Percentiles rank a stretch among this genome's conserved stretches.
Conservation (phyloP, 2,329 filamentous ascomycete species). For the Ceratocystis colombiana region DNA sequence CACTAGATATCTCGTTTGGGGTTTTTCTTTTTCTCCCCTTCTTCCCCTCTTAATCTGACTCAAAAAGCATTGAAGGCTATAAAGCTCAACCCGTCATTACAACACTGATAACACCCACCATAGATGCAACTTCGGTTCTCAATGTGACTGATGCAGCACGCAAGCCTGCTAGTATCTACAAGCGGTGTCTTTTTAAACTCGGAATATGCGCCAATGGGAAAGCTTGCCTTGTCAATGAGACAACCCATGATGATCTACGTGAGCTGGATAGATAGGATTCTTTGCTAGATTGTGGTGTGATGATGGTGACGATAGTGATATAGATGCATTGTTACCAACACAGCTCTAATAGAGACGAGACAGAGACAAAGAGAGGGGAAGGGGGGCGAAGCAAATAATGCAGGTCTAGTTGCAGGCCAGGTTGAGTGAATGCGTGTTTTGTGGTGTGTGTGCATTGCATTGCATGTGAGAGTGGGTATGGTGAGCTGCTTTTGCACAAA, state of each 20-base stretch:
- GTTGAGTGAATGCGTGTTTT: background rate
- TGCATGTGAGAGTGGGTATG: background rate
- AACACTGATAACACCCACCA: background rate
- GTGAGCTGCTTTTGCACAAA: background rate
- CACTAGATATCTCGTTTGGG: background rate
- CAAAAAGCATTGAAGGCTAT: background rate
- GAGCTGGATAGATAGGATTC: background rate
- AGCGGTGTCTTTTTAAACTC: background rate
- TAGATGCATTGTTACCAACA: slow-evolving; percentile 1
- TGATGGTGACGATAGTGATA: slow-evolving; percentile 8
- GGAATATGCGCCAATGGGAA: background rate
- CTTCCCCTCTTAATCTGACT: background rate
- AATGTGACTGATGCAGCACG: background rate
- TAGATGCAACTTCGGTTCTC: background rate
- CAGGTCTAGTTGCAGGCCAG: too few relatives aligned
- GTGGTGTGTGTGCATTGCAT: background rate
- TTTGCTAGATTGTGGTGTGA: slow-evolving; percentile 7
- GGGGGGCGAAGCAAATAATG: background rate
- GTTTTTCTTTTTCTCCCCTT: background rate
- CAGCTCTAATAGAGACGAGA: too few relatives aligned
- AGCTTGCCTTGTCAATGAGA: background rate
- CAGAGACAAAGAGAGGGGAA: background rate
- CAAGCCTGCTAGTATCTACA: background rate
- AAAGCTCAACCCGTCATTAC: background rate
- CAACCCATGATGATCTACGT: background rate